Evolutionary conservation across 352 stramenopile species (phyloP).

Genomic region (Pythium guiyangense): DNA sequence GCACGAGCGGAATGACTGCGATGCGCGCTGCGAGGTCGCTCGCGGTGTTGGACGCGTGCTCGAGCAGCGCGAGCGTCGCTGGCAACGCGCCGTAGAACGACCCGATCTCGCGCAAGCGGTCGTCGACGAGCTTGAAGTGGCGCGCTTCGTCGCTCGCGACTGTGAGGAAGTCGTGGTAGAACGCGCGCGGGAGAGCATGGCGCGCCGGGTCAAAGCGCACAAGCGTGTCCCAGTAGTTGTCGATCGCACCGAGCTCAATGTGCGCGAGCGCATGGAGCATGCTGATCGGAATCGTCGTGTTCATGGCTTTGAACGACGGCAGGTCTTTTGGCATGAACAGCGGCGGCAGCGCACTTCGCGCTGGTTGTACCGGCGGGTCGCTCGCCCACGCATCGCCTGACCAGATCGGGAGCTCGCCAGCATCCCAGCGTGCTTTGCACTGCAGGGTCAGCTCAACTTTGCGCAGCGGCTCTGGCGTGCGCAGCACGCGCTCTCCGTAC

Average conservation of each 20-base stretch:
- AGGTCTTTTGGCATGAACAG: constrained; percentile 69
- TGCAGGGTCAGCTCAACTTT: constrained; percentile 65
- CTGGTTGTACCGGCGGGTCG: constrained; percentile 40
- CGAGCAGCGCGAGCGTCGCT: constrained; percentile 58
- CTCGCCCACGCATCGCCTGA: constrained; percentile 25
- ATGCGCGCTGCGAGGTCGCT: constrained; percentile 61
- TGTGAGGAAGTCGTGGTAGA: constrained; percentile 72
- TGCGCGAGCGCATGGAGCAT: constrained; percentile 84
- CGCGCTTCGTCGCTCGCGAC: constrained; percentile 71
- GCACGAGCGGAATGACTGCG: constrained; percentile 75
- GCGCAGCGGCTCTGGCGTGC: constrained; percentile 35
- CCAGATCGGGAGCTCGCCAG: constrained; percentile 35
- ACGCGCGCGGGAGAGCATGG: constrained; percentile 44
- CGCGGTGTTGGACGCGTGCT: constrained; percentile 71
- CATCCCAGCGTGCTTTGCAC: constrained; percentile 41
- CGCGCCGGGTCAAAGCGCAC: constrained; percentile 63
- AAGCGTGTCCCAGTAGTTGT: constrained; percentile 88
- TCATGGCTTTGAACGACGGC: constrained; percentile 61
- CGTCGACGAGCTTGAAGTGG: constrained; percentile 78
- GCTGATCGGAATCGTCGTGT: constrained; percentile 54
- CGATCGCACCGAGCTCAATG: constrained; percentile 83
- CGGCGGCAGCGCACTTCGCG: constrained; percentile 33
- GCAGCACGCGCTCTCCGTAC: constrained; percentile 61
- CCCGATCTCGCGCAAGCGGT: constrained; percentile 50
- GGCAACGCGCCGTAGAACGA: constrained; percentile 67